Evolutionary conservation across 768 basidiomycete genomes (phyloP).

Genomic region (Pleurotus pulmonarius): DNA sequence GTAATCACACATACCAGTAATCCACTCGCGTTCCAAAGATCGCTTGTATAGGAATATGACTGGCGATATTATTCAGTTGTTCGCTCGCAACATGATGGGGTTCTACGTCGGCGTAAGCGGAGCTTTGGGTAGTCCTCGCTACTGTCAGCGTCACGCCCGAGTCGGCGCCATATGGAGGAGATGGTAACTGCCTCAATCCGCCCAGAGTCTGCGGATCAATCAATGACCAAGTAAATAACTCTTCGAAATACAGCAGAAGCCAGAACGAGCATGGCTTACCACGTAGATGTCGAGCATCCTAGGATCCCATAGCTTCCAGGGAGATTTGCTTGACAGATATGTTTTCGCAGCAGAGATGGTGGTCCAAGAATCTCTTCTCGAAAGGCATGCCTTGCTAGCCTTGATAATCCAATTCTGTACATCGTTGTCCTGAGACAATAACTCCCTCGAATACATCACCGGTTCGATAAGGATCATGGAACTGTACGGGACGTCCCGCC

Average conservation of each 20-base stretch:
- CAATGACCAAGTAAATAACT: no score
- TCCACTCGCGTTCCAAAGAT: background rate
- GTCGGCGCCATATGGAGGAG: slow-evolving; percentile 31
- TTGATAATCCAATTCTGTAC: slow-evolving; percentile 26
- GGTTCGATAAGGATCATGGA: slow-evolving; percentile 43
- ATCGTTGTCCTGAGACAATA: background rate
- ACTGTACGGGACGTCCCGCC: slow-evolving; percentile 25
- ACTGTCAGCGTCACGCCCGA: slow-evolving; percentile 46
- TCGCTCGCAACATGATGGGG: background rate
- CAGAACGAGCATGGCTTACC: slow-evolving; percentile 20
- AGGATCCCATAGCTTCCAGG: slow-evolving; percentile 49
- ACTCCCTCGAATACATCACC: slow-evolving; percentile 28
- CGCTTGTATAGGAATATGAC: background rate
- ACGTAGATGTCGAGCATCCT: slow-evolving; percentile 39
- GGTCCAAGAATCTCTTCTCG: slow-evolving; percentile 47
- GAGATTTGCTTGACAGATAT: slow-evolving; percentile 28
- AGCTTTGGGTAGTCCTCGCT: background rate
- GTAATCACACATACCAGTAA: background rate
- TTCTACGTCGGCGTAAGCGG: background rate
- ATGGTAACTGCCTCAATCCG: slow-evolving; percentile 38
- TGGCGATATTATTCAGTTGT: background rate
- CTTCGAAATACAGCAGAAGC: background rate
- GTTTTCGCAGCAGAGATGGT: slow-evolving; percentile 44
- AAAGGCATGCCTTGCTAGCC: slow-evolving; percentile 4
- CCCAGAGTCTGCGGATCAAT: slow-evolving; percentile 20